Conservation (phyloP, 1,284 basidiomycete genomes). For the Trichosporon inkin region DNA sequence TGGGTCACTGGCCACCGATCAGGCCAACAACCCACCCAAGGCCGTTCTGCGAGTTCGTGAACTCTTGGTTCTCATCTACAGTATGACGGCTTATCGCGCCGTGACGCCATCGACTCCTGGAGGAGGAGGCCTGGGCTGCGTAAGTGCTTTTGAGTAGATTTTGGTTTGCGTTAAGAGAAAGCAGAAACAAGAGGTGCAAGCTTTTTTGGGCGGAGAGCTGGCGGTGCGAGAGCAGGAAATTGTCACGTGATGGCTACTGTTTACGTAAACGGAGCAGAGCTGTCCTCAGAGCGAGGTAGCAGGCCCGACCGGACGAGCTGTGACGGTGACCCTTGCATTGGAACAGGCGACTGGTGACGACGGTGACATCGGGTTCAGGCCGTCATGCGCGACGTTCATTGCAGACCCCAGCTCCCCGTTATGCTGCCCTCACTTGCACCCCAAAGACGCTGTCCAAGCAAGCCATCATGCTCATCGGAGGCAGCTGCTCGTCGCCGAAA, state of each 20-base stretch:
- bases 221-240: not conserved
- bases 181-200: not conserved
- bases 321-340: too few species aligned
- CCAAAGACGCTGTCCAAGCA: too few species aligned
- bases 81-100: slow-evolving; percentile 34
- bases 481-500: too few species aligned
- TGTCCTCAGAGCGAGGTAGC: too few species aligned
- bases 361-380: too few species aligned
- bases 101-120: slow-evolving; percentile 10
- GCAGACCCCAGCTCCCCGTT: too few species aligned
- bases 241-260: not conserved
- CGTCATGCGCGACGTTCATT: too few species aligned
- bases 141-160: slow-evolving; percentile 42
- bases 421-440: too few species aligned
- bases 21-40: slow-evolving; percentile 39
- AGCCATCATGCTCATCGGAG: too few species aligned
- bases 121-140: slow-evolving; percentile 20
- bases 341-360: too few species aligned
- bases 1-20: slow-evolving; percentile 35
- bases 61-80: slow-evolving; percentile 33
- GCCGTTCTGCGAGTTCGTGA: slow-evolving; percentile 26
- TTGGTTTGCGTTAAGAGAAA: slow-evolving; percentile 7
- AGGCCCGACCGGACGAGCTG: too few species aligned
- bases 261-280: not conserved
- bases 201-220: not conserved